Conservation (phyloP, 768 basidiomycete genomes). For the Termitomyces sp. region DNA sequence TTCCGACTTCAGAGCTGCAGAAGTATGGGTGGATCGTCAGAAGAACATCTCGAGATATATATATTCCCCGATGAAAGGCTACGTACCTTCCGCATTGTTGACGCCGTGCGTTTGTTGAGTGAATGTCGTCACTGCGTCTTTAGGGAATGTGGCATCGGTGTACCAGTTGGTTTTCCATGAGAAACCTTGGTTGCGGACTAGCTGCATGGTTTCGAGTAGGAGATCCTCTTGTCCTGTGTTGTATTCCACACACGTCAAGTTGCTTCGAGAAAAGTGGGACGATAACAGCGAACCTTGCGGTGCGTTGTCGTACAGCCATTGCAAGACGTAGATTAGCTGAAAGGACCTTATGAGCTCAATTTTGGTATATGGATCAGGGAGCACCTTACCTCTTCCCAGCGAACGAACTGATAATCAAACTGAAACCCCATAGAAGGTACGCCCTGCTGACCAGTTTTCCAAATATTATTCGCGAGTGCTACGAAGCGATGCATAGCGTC, state of each 20-base stretch:
- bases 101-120: slow-evolving; percentile 40
- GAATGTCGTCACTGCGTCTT: slow-evolving; percentile 27
- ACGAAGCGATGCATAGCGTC: slow-evolving; percentile 38
- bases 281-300: slow-evolving; percentile 30
- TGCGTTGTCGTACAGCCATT: slow-evolving; percentile 42
- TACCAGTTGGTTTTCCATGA: slow-evolving; percentile 45
- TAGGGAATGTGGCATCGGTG: slow-evolving; percentile 34
- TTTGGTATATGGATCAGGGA: not conserved
- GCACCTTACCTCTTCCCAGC: slow-evolving; percentile 38
- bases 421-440: slow-evolving; percentile 37
- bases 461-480: slow-evolving; percentile 32
- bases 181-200: slow-evolving; percentile 36
- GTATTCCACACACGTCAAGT: not conserved
- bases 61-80: not conserved
- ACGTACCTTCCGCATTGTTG: slow-evolving; percentile 36
- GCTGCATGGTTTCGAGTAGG: slow-evolving; percentile 40
- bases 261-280: not conserved
- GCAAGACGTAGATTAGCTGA: slow-evolving; percentile 34
- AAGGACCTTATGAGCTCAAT: not conserved
- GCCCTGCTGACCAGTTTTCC: slow-evolving; percentile 35
- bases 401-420: slow-evolving; percentile 40
- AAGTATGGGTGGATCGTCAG: not conserved
- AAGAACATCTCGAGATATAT: no score
- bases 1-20: slow-evolving; percentile 34
- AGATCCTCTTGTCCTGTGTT: slow-evolving; percentile 31